Evolutionary conservation across 331 rosid genomes (phyloP), one percentile per base, ranked within the genome.

Genomic region (Telfairia occidentalis): DNA sequence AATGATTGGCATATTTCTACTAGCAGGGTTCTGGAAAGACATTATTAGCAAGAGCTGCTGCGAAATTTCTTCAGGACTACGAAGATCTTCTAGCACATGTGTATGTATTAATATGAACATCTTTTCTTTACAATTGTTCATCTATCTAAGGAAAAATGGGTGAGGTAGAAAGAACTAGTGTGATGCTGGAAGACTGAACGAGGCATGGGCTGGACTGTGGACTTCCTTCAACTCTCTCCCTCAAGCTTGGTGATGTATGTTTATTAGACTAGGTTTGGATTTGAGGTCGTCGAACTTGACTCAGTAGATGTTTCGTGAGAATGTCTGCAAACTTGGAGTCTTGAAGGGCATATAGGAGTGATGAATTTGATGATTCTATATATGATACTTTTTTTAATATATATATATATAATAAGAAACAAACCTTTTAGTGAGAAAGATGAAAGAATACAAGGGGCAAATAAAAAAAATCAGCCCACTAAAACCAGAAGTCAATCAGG

Each of bases 11-110:
- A 2, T 60, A 16, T 81, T 37, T 49, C 50, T 63, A 23, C 72
- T 81, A 37, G 58, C 83, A 94, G 98, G 98, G 98, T 77, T 91
- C 98, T 50, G 98, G 98, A 81, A 94, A 94, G 86, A 89, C 96
- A 59, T 81, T 81, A 76, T 83, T 94, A 71, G 88, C 96, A 54
- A 88, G 83, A 85, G 87, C 89, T 81, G 86, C 83, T 81, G 98
- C 97, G 60, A 89, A 87, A 81, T 83, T 80, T 75, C 86, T 94
- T 5, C 89, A 84, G 86, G 89, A 84, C 42, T 82, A 57, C 37
- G 86, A 83, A 73, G 92, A 82, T 82, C 78, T 94, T 79, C 81
- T 91, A 70, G 92, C 92, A 32, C 97, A 91, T 78, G 63, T 77
- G 98, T 94, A 91, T 57, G 85, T 73, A 71, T 73, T 78, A 81